Evolutionary conservation across 371 early-diverging fungal species (phyloP).

Genomic region (Dentiscutata heterogama): DNA sequence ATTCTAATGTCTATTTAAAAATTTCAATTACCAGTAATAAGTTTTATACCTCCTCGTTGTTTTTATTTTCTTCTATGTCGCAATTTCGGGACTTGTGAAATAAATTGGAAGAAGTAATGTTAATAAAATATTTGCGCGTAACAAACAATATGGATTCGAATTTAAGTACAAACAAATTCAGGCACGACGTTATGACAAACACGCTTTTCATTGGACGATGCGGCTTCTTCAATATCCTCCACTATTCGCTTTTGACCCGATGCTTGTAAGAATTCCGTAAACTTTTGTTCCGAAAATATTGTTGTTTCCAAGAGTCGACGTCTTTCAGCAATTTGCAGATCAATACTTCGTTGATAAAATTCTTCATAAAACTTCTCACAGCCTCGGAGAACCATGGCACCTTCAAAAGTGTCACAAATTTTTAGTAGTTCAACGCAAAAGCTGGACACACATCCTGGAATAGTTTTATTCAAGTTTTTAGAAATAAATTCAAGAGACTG

Average conservation of each 20-base stretch:
- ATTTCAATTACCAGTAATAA: neutral
- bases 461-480: neutral
- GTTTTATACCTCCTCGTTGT: neutral
- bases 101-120: neutral
- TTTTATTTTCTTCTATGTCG: neutral
- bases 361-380: slow-evolving; percentile 10
- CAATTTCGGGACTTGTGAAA: neutral
- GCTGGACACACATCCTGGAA: neutral
- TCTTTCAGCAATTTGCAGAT: slow-evolving; percentile 18
- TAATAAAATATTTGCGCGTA: neutral
- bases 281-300: slow-evolving; percentile 8
- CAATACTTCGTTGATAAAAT: slow-evolving; percentile 17
- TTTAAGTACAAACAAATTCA: slow-evolving; percentile 1
- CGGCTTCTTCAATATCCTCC: neutral
- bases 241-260: neutral
- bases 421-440: neutral
- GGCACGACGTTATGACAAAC: neutral
- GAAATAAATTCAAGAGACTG: neutral
- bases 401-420: slow-evolving; percentile 13
- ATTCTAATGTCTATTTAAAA: neutral
- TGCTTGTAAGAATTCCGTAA: slow-evolving; percentile 8
- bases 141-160: slow-evolving; percentile 3
- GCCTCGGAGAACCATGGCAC: neutral
- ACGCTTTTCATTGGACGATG: neutral
- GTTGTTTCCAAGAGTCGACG: neutral